Conservation (phyloP, 164 flowering plant species). For the Berberis vulgaris region DNA sequence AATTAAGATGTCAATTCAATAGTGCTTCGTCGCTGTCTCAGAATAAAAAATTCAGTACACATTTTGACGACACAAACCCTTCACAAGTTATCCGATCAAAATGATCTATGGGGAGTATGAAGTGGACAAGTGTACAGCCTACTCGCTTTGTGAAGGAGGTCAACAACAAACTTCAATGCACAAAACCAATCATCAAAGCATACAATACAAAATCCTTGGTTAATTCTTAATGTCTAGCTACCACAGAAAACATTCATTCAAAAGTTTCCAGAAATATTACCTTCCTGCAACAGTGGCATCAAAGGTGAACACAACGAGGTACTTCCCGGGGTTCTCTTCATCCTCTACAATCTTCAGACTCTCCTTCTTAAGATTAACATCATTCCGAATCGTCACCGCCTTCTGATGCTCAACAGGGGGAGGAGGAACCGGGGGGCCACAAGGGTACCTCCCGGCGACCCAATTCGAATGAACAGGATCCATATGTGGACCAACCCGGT, state of each 20-base stretch:
- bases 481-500: conserved; percentile 21
- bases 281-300: conserved; percentile 92
- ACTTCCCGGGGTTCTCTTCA: conserved; percentile 64
- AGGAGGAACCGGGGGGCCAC: conserved; percentile 35
- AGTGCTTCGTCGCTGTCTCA: too few species aligned
- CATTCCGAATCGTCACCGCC: conserved; percentile 82
- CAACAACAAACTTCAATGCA: too few species aligned
- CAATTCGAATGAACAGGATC: conserved; percentile 31
- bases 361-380: conserved; percentile 90
- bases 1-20: too few species aligned
- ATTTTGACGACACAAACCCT: too few species aligned
- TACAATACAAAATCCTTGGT: background rate
- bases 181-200: background rate
- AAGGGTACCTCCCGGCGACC: conserved; percentile 54
- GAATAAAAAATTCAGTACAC: too few species aligned
- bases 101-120: too few species aligned
- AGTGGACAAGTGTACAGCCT: too few species aligned
- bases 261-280: conserved; percentile 22
- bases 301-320: conserved; percentile 72
- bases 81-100: too few species aligned
- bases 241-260: background rate
- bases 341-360: conserved; percentile 68
- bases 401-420: conserved; percentile 90
- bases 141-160: too few species aligned
- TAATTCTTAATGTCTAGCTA: background rate